phyloP scores from a whole-genome alignment of 1,284 basidiomycete genomes.

The Thelephora terrestris region DNA sequence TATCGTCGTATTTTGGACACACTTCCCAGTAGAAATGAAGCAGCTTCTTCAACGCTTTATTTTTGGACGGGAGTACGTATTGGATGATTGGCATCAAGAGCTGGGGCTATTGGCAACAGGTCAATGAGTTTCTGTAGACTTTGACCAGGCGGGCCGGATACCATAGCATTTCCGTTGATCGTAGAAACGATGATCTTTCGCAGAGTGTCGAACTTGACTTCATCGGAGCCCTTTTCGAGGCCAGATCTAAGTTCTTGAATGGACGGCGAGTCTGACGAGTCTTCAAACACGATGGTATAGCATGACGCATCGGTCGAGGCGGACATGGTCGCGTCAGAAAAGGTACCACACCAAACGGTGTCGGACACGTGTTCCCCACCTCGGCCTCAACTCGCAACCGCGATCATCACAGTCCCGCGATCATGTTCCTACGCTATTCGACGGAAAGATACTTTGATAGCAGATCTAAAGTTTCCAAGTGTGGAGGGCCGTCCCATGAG shows the following conservation, averaged over 20 bases:
- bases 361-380: not conserved
- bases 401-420: too few relatives aligned
- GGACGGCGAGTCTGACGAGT: conserved; percentile 69
- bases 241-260: conserved; percentile 77
- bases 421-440: too few relatives aligned
- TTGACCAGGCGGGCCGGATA: conserved; percentile 19
- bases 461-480: too few relatives aligned
- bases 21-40: conserved; percentile 99
- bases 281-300: conserved; percentile 81
- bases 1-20: conserved; percentile 96
- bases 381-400: not conserved
- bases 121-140: not conserved
- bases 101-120: conserved; percentile 47
- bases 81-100: conserved; percentile 99
- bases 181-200: conserved; percentile 93
- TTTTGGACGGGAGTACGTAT: conserved; percentile 90
- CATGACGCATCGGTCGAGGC: conserved; percentile 48
- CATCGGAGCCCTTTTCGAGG: conserved; percentile 95
- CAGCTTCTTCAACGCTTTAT: conserved; percentile 97
- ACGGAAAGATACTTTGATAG: too few relatives aligned
- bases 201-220: conserved; percentile 95
- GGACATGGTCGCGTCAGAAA: conserved; percentile 13
- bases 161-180: conserved; percentile 88
- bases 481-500: too few relatives aligned
- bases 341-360: not conserved